Conservation (phyloP, 352 stramenopile species). For the Phytophthora constricta region DNA sequence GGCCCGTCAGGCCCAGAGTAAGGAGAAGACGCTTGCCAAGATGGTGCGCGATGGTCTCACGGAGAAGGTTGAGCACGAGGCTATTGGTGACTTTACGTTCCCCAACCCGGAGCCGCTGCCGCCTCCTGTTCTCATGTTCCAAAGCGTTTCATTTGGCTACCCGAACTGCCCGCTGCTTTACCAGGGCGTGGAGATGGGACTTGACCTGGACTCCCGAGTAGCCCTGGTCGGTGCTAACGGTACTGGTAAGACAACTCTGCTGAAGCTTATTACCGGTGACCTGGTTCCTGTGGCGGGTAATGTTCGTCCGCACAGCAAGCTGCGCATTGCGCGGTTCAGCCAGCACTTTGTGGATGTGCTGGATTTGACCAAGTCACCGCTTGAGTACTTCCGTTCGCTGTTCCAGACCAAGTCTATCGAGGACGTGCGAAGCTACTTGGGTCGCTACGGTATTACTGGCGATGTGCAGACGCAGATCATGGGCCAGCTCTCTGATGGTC, state of each 20-base stretch:
- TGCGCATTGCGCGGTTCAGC: conserved; percentile 97
- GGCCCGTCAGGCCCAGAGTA: conserved; percentile 97
- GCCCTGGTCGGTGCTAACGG: conserved; percentile 97
- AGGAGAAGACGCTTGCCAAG: conserved; percentile 99
- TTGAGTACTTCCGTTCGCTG: conserved; percentile 97
- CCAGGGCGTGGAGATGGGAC: conserved; percentile 93
- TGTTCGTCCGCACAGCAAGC: conserved; percentile 95
- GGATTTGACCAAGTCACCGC: conserved; percentile 93
- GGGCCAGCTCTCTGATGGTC: conserved; percentile 95
- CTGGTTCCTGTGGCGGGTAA: conserved; percentile 93
- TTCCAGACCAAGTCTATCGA: conserved; percentile 95
- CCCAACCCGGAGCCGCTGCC: conserved; percentile 95
- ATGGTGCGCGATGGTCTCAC: conserved; percentile 97
- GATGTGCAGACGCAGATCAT: conserved; percentile 97
- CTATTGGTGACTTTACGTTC: conserved; percentile 95
- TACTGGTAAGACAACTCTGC: conserved; percentile 96
- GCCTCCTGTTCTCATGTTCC: conserved; percentile 97
- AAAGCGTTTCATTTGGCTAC: conserved; percentile 97
- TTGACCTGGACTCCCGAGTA: conserved; percentile 97
- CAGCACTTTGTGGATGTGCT: conserved; percentile 99
- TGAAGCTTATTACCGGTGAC: conserved; percentile 98
- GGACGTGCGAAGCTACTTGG: conserved; percentile 95
- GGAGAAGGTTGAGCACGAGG: conserved; percentile 93
- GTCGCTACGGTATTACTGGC: conserved; percentile 96
- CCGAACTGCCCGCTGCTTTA: conserved; percentile 93